Conservation (phyloP, 371 early-diverging fungal species). For the Rhizomucor pusillus region DNA sequence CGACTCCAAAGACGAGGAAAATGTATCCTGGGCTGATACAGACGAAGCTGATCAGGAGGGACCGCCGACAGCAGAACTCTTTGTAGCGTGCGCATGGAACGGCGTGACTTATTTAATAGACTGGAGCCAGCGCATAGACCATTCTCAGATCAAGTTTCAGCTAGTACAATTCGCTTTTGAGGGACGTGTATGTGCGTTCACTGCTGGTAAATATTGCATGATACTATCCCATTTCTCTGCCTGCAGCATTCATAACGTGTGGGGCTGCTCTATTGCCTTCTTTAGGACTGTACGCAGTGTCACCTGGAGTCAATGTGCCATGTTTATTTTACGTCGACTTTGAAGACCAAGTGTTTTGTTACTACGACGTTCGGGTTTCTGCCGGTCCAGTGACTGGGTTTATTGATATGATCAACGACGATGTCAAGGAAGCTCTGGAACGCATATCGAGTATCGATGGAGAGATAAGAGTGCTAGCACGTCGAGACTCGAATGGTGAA, state of each 20-base stretch:
- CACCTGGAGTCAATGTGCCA: constrained; percentile 69
- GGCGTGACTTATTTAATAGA: constrained; percentile 75
- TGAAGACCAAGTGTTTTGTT: constrained; percentile 79
- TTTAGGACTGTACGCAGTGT: constrained; percentile 62
- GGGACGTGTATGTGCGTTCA: constrained; percentile 77
- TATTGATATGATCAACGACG: constrained; percentile 44
- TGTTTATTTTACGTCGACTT: constrained; percentile 82
- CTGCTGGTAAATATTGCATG: constrained; percentile 51
- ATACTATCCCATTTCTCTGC: not conserved
- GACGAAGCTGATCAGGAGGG: constrained; percentile 20
- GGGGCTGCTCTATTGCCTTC: not conserved
- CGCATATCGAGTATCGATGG: constrained; percentile 36
- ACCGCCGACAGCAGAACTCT: constrained; percentile 53
- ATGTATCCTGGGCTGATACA: constrained; percentile 16
- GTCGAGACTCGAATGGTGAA: constrained; percentile 4
- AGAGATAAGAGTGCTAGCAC: constrained; percentile 21
- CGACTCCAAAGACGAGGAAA: constrained; percentile 16
- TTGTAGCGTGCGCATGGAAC: constrained; percentile 82
- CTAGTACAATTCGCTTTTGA: constrained; percentile 78
- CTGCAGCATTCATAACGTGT: not conserved
- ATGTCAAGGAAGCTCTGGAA: constrained; percentile 45
- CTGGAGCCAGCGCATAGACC: constrained; percentile 35
- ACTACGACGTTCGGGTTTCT: constrained; percentile 64
- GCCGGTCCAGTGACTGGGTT: constrained; percentile 47
- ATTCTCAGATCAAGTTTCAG: constrained; percentile 49